Conservation (phyloP, 2,329 filamentous ascomycete genomes). For the Zopfia rhizophila region DNA sequence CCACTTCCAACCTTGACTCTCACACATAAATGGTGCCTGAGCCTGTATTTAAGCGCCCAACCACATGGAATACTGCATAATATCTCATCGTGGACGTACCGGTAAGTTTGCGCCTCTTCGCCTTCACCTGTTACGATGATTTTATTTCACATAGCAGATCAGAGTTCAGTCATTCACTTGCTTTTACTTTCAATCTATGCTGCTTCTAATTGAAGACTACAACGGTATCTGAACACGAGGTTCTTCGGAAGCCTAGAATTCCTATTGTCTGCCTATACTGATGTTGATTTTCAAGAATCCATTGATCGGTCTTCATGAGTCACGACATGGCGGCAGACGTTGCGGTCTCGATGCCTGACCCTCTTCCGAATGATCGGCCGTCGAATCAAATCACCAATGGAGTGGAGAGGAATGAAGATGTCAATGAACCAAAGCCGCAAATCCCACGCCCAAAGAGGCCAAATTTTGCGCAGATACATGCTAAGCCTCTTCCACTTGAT, state of each 20-base stretch:
- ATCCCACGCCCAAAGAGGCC: slow-evolving; percentile 51
- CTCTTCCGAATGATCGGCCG: too few relatives aligned
- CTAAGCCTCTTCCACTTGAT: slow-evolving; percentile 80
- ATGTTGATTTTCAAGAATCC: too few relatives aligned
- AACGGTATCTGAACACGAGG: slow-evolving; percentile 56
- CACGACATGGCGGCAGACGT: background rate
- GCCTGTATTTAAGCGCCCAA: too few relatives aligned
- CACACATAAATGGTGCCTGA: too few relatives aligned
- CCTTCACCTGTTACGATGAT: too few relatives aligned
- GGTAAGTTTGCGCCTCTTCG: too few relatives aligned
- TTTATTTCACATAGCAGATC: slow-evolving; percentile 37
- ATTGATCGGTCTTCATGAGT: too few relatives aligned
- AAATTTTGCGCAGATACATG: slow-evolving; percentile 80
- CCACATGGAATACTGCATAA: too few relatives aligned
- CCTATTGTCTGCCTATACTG: slow-evolving; percentile 1
- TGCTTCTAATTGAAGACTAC: slow-evolving; percentile 50
- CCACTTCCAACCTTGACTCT: too few relatives aligned
- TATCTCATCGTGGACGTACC: too few relatives aligned
- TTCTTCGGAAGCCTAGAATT: too few relatives aligned
- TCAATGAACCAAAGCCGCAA: slow-evolving; percentile 2
- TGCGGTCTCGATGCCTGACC: too few relatives aligned
- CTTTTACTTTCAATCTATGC: slow-evolving; percentile 41
- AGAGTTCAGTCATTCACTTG: slow-evolving; percentile 44
- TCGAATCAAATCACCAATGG: background rate
- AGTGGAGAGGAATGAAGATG: background rate